phyloP scores from a whole-genome alignment of 1,284 basidiomycete species.

The Fistulinella staudtii region DNA sequence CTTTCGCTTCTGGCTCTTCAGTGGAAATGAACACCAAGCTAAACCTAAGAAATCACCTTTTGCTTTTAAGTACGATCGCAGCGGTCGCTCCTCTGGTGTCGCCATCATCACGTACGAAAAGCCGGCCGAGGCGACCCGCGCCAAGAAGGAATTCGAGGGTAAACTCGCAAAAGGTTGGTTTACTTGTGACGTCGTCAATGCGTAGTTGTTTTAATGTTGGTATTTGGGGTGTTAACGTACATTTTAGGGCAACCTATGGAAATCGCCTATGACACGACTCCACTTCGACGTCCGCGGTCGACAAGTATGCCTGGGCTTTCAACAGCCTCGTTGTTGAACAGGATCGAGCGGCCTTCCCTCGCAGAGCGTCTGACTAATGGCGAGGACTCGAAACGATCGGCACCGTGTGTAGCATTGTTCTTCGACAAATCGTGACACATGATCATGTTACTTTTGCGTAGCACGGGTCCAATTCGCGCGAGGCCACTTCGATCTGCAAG shows the following conservation, averaged over 20 bases:
- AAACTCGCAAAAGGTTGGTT: constrained; percentile 94
- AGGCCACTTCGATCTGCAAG: constrained; percentile 17
- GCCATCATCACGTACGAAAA: constrained; percentile 84
- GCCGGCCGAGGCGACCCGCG: constrained; percentile 73
- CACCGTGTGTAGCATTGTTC: constrained; percentile 12
- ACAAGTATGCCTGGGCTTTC: constrained; percentile 28
- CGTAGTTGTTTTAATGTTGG: too few relatives aligned
- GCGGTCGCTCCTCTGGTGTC: constrained; percentile 86
- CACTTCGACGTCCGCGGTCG: constrained; percentile 36
- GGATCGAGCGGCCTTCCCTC: constrained; percentile 35
- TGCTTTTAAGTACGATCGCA: constrained; percentile 84
- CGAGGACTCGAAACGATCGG: constrained; percentile 8
- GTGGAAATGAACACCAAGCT: constrained; percentile 33
- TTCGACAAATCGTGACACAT: background rate
- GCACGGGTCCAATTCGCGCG: constrained; percentile 22
- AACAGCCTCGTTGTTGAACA: constrained; percentile 29
- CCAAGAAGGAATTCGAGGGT: constrained; percentile 85
- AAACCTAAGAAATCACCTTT: constrained; percentile 35
- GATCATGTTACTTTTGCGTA: constrained; percentile 9
- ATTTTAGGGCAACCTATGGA: constrained; percentile 75
- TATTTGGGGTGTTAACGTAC: background rate
- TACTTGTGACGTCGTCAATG: too few relatives aligned
- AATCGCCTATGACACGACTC: constrained; percentile 59
- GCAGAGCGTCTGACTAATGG: constrained; percentile 24
- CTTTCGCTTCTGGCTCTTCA: constrained; percentile 41